Evolutionary conservation across 2,329 filamentous ascomycete species (phyloP).

Genomic region (Fusarium redolens): DNA sequence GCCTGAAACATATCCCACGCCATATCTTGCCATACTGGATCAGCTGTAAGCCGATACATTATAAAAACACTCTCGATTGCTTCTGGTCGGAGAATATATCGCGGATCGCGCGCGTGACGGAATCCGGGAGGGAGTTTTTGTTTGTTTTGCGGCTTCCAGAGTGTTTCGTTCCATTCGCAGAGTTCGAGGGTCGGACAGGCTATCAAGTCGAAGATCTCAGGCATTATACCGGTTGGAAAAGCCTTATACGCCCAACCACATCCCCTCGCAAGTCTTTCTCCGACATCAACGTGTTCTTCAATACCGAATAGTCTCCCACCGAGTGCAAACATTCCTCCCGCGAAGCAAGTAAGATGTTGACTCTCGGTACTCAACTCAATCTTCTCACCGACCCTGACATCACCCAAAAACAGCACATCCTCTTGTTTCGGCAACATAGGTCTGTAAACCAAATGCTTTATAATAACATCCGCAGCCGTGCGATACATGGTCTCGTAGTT

Average conservation of each 20-base stretch:
- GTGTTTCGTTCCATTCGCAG: conserved; percentile 46
- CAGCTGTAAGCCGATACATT: conserved; percentile 62
- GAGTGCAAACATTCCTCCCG: conserved; percentile 75
- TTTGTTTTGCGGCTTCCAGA: not conserved
- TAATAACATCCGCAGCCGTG: conserved; percentile 69
- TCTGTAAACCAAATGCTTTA: conserved; percentile 74
- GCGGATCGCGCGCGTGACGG: conserved; percentile 63
- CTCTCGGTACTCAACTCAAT: conserved; percentile 45
- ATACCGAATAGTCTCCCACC: conserved; percentile 68
- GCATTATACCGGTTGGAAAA: conserved; percentile 68
- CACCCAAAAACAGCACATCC: conserved; percentile 65
- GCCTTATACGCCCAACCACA: conserved; percentile 69
- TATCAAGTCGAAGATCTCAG: conserved; percentile 63
- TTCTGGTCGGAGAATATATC: conserved; percentile 64
- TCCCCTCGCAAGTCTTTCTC: conserved; percentile 61
- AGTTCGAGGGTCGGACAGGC: conserved; percentile 54
- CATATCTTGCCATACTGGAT: conserved; percentile 59
- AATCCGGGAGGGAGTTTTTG: conserved; percentile 66
- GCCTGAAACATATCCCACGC: conserved; percentile 66
- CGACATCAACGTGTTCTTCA: conserved; percentile 59
- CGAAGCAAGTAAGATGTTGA: conserved; percentile 74
- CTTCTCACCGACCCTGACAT: conserved; percentile 44
- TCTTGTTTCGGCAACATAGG: conserved; percentile 71
- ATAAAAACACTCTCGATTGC: conserved; percentile 61
- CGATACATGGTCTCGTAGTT: conserved; percentile 76